Percentiles rank a stretch among this genome's conserved stretches.
Evolutionary conservation across 73 alveolate genomes (phyloP).

Genomic region (Blepharisma stoltei): DNA sequence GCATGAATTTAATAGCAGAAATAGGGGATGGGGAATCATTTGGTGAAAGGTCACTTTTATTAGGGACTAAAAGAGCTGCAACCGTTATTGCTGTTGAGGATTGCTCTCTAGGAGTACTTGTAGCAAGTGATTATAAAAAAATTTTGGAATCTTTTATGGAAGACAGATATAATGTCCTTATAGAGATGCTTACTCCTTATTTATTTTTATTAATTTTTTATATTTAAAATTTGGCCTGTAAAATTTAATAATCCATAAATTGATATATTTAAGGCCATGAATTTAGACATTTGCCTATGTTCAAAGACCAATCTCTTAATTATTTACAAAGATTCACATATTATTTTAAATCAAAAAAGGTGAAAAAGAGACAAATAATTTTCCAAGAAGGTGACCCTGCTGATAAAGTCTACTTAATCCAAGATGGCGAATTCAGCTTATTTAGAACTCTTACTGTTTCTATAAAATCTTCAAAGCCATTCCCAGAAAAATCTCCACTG

Average conservation of each 20-base stretch:
- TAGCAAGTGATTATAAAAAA: constrained; percentile 6
- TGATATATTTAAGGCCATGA: too few relatives aligned
- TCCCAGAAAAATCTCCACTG: background rate
- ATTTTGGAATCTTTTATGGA: background rate
- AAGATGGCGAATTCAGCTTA: constrained; percentile 10
- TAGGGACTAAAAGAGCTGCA: constrained; percentile 83
- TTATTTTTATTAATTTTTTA: too few relatives aligned
- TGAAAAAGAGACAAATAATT: background rate
- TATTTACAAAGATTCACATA: background rate
- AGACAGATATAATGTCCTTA: background rate
- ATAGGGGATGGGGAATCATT: constrained; percentile 65
- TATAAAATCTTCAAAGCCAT: background rate
- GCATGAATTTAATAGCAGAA: constrained; percentile 59
- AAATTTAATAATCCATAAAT: too few relatives aligned
- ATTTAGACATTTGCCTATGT: background rate
- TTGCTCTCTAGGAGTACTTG: background rate
- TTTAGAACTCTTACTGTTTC: background rate
- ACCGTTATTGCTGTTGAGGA: constrained; percentile 49
- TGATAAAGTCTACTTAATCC: background rate
- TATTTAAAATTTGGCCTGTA: too few relatives aligned
- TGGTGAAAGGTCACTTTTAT: constrained; percentile 76
- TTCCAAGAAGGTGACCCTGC: constrained; percentile 7
- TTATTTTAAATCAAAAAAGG: background rate
- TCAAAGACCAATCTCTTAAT: background rate
- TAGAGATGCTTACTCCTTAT: too few relatives aligned